These are phyloP conservation scores for Lentinula sp. DNA, from an alignment of 768 basidiomycete genomes.

Conservation along the genomic window DNA sequence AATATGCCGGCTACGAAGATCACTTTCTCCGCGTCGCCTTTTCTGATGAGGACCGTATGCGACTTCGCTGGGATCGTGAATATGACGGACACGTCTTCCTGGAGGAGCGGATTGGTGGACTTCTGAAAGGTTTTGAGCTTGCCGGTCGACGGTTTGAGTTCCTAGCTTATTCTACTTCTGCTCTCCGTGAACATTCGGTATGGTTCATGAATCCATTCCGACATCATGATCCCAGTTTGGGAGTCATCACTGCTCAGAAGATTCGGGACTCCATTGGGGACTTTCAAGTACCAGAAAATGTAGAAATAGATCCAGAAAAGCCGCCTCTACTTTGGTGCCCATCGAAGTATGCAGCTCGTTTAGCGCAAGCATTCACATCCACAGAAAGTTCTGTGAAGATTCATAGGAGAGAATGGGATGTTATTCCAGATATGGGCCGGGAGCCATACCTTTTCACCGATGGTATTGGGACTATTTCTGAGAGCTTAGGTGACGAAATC, in stretches of 20 bases:
- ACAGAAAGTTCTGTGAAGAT: constrained; percentile 71
- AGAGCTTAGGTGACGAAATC: constrained; percentile 48
- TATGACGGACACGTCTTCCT: constrained; percentile 56
- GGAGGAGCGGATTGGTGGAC: constrained; percentile 48
- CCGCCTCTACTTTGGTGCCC: constrained; percentile 40
- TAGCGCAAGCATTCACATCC: constrained; percentile 80
- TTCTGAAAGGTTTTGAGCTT: constrained; percentile 64
- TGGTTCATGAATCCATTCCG: constrained; percentile 74
- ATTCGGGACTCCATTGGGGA: constrained; percentile 66
- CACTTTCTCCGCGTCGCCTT: constrained; percentile 81
- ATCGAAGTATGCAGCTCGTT: constrained; percentile 77
- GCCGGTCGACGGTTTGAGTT: constrained; percentile 74
- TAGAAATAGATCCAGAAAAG: constrained; percentile 2
- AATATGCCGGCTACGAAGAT: constrained; percentile 42
- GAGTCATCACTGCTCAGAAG: constrained; percentile 41
- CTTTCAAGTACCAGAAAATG: constrained; percentile 38
- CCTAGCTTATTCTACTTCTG: constrained; percentile 75
- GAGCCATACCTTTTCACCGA: constrained; percentile 56
- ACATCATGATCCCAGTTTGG: constrained; percentile 25
- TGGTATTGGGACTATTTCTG: constrained; percentile 76
- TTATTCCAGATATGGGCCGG: constrained; percentile 50
- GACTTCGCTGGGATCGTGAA: constrained; percentile 64
- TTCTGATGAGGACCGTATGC: constrained; percentile 75
- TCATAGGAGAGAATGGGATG: constrained; percentile 50
- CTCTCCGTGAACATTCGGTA: constrained; percentile 73